Evolutionary conservation across 768 basidiomycete genomes (phyloP), one percentile per base, ranked within the genome.

Genomic region (Sporobolomyces pararoseus): DNA sequence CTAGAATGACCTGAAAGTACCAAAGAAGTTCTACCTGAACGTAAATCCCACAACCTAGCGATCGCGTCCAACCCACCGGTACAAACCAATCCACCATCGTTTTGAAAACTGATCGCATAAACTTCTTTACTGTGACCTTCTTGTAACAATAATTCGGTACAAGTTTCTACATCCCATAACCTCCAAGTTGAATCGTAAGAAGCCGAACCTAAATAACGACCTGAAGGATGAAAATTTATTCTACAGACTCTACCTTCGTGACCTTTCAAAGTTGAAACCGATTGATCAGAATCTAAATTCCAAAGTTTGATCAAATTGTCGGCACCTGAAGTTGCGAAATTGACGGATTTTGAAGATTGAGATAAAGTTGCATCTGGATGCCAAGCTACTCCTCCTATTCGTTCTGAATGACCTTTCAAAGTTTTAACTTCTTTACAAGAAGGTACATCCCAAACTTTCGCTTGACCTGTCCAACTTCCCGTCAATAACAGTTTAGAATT

Each of bases 61-160:
- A 98, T 92, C 2, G 93, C 94, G 76, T 99, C 96, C 29, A 98
- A 84, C 27, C 96, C 96, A 37, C 94, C 96, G 0, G 94, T 95
- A 16, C 91, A 93, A 35, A 87, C 88, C 64, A 99, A 82, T 13
- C 94, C 88, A 4, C 96, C 96, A 79, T 98, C 96, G 75, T 88
- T 85, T 78, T 99, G 96, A 78, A 96, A 98, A 72, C 91, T 91
- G n/a, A 99, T 84, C 2, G 91, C 83, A 78, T 95, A 98, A 0
- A 98, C 94, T 77, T 96, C 94, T 78, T 93, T 94, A 5, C 92
- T 92, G 78, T 99, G 96, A 0, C 96, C 96, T 79, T 98, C 94
- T 80, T 99, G 96, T 16, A 94, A 80, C 34, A 95, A 81, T 16
- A 99, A 78, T 51, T 76, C 70, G 76, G 96, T 91, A 2, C 86